These are phyloP conservation scores for Agaricus subrufescens DNA, from an alignment of 768 basidiomycete genomes.

Conservation along the genomic window DNA sequence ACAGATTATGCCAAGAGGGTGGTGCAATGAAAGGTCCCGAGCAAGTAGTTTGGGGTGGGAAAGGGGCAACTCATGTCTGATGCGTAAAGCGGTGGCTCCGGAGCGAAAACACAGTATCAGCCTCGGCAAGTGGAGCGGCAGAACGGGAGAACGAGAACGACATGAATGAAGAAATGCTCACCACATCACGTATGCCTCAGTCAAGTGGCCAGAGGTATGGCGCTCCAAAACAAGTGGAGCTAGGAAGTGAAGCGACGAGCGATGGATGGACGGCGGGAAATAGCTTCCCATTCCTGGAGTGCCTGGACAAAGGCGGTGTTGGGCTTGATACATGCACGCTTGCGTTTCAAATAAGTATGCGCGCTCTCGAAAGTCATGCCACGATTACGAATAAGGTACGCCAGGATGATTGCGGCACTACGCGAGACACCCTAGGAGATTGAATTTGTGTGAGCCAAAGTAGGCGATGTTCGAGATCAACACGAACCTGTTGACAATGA, in stretches of 20 bases:
- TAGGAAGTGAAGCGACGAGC: constrained; percentile 19
- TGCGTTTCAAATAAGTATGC: constrained; percentile 51
- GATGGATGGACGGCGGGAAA: constrained; percentile 15
- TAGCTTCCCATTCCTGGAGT: constrained; percentile 53
- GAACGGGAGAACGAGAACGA: not conserved
- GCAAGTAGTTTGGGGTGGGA: not conserved
- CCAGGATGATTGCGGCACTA: constrained; percentile 70
- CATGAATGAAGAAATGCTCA: not conserved
- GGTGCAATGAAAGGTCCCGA: not conserved
- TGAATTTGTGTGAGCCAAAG: not conserved
- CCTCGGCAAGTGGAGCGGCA: not conserved
- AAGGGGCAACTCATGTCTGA: not conserved
- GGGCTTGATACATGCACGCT: constrained; percentile 71
- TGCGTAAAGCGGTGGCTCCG: not conserved
- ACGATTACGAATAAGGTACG: constrained; percentile 73
- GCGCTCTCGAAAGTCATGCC: constrained; percentile 72
- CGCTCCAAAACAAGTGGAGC: not conserved
- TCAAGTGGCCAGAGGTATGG: not conserved
- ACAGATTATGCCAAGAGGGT: not conserved
- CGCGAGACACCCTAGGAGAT: constrained; percentile 66
- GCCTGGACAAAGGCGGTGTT: constrained; percentile 70
- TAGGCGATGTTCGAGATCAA: not conserved
- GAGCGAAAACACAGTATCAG: not conserved
- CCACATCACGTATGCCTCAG: not conserved
- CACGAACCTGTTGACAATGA: constrained; percentile 75